A percentile compares a stretch with the other conserved stretches of the same genome.
These are phyloP conservation scores for Berkeleyomyces basicola DNA, from an alignment of 2,329 filamentous ascomycete species.

Conservation along the genomic window DNA sequence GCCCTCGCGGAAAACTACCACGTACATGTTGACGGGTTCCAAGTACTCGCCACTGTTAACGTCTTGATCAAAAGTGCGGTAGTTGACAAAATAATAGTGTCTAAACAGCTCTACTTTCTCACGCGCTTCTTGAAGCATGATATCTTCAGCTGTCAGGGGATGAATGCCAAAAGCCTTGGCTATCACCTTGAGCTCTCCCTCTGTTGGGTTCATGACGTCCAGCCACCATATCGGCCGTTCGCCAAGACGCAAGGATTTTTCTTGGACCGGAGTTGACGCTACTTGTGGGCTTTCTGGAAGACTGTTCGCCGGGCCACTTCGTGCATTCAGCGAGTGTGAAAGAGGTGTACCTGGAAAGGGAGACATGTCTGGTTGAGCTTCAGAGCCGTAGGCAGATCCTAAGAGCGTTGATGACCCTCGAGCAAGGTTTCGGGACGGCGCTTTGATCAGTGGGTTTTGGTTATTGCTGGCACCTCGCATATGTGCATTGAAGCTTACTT, in stretches of 20 bases:
- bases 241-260: constrained; percentile 44
- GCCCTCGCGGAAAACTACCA: constrained; percentile 90
- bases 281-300: neutral
- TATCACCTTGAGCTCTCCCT: constrained; percentile 88
- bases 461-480: constrained; percentile 7
- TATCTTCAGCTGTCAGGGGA: constrained; percentile 87
- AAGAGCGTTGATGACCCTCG: neutral
- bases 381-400: neutral
- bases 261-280: constrained; percentile 15
- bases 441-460: constrained; percentile 4
- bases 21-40: constrained; percentile 93
- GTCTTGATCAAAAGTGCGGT: constrained; percentile 94
- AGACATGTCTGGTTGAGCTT: neutral
- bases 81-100: constrained; percentile 98
- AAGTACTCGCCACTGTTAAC: constrained; percentile 75
- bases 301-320: neutral
- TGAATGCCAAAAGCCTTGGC: constrained; percentile 91
- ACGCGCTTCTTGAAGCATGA: constrained; percentile 90
- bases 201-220: constrained; percentile 77
- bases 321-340: neutral
- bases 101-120: constrained; percentile 97
- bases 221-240: constrained; percentile 94
- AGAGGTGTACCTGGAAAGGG: neutral
- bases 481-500: constrained; percentile 13
- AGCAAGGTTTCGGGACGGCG: neutral